A percentile compares a stretch with the other conserved stretches of the same genome.
Evolutionary conservation across 2,329 filamentous ascomycete species (phyloP).

Genomic region (Hypoxylon sp.): DNA sequence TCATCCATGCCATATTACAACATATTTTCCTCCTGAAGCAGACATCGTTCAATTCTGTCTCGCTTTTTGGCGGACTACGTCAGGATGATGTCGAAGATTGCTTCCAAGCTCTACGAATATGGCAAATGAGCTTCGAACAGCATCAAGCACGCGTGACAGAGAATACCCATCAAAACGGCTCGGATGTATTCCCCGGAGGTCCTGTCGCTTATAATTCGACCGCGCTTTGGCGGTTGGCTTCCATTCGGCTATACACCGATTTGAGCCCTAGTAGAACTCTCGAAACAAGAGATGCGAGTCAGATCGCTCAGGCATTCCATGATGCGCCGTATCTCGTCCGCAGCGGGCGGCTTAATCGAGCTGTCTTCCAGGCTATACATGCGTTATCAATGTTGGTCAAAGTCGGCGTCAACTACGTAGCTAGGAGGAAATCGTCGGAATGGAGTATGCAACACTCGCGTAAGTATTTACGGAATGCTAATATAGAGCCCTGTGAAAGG

Average conservation of each 20-base stretch:
- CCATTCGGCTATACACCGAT: constrained; percentile 77
- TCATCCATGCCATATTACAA: constrained; percentile 80
- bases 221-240: constrained; percentile 71
- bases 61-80: constrained; percentile 66
- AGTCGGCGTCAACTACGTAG: constrained; percentile 73
- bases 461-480: constrained; percentile 58
- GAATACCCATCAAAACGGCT: constrained; percentile 61
- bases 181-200: constrained; percentile 69
- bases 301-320: constrained; percentile 73
- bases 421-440: constrained; percentile 71
- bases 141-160: constrained; percentile 67
- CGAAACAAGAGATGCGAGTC: constrained; percentile 73
- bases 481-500: constrained; percentile 14
- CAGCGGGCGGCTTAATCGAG: constrained; percentile 72
- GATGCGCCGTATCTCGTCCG: constrained; percentile 71
- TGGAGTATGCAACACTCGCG: constrained; percentile 75
- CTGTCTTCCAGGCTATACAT: constrained; percentile 77
- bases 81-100: constrained; percentile 71
- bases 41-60: constrained; percentile 66
- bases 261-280: constrained; percentile 73
- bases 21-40: constrained; percentile 80
- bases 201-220: constrained; percentile 77
- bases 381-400: constrained; percentile 77
- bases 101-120: constrained; percentile 68
- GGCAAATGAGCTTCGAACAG: constrained; percentile 72